Percentiles rank a stretch among this genome's conserved stretches.
Evolutionary conservation across 345 rosid species (phyloP).

Genomic region (Lumnitzera littorea): DNA sequence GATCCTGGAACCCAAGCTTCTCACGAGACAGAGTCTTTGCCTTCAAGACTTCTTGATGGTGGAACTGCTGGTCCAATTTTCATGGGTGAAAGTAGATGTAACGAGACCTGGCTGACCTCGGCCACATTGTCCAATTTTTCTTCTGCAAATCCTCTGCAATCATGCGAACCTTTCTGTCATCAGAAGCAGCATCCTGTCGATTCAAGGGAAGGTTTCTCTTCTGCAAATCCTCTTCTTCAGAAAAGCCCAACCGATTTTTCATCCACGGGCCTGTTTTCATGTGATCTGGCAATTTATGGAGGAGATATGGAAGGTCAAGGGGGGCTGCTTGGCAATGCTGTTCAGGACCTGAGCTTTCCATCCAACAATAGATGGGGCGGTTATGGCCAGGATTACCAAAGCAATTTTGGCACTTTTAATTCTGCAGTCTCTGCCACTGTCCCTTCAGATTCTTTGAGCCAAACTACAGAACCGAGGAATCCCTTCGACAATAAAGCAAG

Average conservation of each 20-base stretch:
- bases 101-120: slow-evolving; percentile 42
- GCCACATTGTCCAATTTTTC: slow-evolving; percentile 36
- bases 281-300: slow-evolving; percentile 25
- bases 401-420: slow-evolving; percentile 29
- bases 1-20: slow-evolving; percentile 38
- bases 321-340: slow-evolving; percentile 28
- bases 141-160: slow-evolving; percentile 34
- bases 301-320: slow-evolving; percentile 41
- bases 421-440: slow-evolving; percentile 24
- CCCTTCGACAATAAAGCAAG: slow-evolving; percentile 10
- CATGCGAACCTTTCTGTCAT: slow-evolving; percentile 25
- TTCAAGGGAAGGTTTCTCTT: slow-evolving; percentile 19
- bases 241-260: slow-evolving; percentile 29
- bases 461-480: slow-evolving; percentile 21
- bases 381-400: slow-evolving; percentile 23
- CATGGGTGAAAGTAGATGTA: slow-evolving; percentile 35
- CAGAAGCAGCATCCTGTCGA: slow-evolving; percentile 22
- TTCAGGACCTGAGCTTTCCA: slow-evolving; percentile 26
- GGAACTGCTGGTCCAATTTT: slow-evolving; percentile 32
- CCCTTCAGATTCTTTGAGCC: slow-evolving; percentile 12
- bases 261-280: slow-evolving; percentile 24
- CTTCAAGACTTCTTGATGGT: slow-evolving; percentile 28
- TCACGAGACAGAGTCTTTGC: slow-evolving; percentile 27
- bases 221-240: slow-evolving; percentile 18
- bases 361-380: slow-evolving; percentile 45